Evolutionary conservation across 2,329 filamentous ascomycete species (phyloP).

Genomic region (Cercospora sp.): DNA sequence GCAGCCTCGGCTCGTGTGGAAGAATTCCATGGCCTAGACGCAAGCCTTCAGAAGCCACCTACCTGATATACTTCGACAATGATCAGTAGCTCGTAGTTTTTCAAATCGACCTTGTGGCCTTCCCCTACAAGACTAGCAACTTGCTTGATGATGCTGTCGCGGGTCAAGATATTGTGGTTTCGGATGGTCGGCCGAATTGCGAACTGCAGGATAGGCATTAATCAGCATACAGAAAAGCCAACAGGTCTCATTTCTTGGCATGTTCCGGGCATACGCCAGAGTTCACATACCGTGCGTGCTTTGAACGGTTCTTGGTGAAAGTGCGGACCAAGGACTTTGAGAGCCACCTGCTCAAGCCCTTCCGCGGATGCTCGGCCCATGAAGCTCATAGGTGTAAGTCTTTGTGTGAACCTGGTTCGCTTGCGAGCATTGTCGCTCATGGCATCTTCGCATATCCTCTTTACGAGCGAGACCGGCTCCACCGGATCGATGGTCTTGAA

Average conservation of each 20-base stretch:
- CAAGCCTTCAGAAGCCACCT: conserved; percentile 37
- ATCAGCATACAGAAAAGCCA: conserved; percentile 1
- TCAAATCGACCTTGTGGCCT: conserved; percentile 75
- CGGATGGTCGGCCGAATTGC: conserved; percentile 79
- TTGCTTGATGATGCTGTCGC: conserved; percentile 68
- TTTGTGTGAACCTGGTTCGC: conserved; percentile 59
- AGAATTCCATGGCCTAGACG: conserved; percentile 3
- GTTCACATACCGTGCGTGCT: conserved; percentile 53
- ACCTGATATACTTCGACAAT: conserved; percentile 80
- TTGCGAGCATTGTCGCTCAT: conserved; percentile 51
- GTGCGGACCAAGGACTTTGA: conserved; percentile 61
- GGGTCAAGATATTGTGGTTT: conserved; percentile 68
- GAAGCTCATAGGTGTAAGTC: conserved; percentile 60
- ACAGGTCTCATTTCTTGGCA: not conserved
- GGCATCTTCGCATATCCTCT: conserved; percentile 59
- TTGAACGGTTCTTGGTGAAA: conserved; percentile 58
- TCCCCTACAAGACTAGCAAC: conserved; percentile 66
- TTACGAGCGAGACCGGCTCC: conserved; percentile 61
- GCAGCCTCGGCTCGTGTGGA: conserved; percentile 3
- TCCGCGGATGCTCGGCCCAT: conserved; percentile 68
- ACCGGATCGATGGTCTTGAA: conserved; percentile 58
- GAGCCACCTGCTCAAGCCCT: conserved; percentile 65
- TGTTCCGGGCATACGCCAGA: not conserved
- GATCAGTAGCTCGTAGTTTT: conserved; percentile 73
- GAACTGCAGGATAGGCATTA: conserved; percentile 56